Percentiles rank a stretch among this genome's conserved stretches.
Conservation (phyloP, 345 rosid species). For the Orychophragmus violaceus region DNA sequence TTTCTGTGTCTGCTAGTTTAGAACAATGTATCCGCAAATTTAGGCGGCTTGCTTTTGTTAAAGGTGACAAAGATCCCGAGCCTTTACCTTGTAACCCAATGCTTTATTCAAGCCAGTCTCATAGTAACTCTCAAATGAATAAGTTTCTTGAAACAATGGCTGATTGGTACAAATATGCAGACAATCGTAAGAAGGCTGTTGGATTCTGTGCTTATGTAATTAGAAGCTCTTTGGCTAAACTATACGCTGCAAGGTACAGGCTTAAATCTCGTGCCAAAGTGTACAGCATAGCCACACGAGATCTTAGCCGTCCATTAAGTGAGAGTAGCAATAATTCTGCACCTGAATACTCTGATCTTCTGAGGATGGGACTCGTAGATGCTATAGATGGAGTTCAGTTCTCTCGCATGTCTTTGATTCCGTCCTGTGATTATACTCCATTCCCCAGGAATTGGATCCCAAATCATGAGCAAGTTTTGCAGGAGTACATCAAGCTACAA, state of each 20-base stretch:
- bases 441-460: conserved; percentile 91
- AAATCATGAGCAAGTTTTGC: conserved; percentile 68
- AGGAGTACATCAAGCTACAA: conserved; percentile 67
- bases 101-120: conserved; percentile 97
- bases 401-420: conserved; percentile 85
- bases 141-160: conserved; percentile 97
- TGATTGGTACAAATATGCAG: conserved; percentile 94
- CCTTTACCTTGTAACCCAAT: conserved; percentile 90
- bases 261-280: conserved; percentile 97
- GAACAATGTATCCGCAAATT: conserved; percentile 79
- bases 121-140: conserved; percentile 93
- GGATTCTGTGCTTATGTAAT: conserved; percentile 95
- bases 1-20: conserved; percentile 87
- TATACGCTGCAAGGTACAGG: conserved; percentile 93
- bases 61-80: conserved; percentile 95
- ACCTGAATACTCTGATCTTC: conserved; percentile 89
- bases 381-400: conserved; percentile 93
- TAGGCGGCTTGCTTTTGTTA: conserved; percentile 71
- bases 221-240: conserved; percentile 91
- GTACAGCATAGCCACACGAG: conserved; percentile 69
- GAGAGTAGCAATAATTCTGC: conserved; percentile 83
- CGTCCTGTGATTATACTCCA: conserved; percentile 89
- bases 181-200: conserved; percentile 85
- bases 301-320: conserved; percentile 76
- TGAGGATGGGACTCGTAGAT: conserved; percentile 96